Evolutionary conservation across 192 early-diverging fungal species (phyloP).

Genomic region (Helicostylum pulchrum): DNA sequence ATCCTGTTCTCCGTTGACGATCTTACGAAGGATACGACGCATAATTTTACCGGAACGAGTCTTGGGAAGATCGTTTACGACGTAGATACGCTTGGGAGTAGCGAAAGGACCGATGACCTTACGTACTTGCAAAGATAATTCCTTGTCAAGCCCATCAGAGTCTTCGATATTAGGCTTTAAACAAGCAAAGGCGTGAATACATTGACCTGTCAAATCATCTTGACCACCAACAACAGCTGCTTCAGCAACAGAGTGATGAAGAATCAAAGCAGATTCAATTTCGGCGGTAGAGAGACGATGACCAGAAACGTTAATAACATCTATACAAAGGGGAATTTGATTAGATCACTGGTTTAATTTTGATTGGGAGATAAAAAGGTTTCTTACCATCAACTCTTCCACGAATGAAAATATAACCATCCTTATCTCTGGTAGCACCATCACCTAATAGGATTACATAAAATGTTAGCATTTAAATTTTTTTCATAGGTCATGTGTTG

Average conservation of each 20-base stretch:
- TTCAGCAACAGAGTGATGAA: conserved; percentile 82
- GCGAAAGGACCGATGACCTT: conserved; percentile 94
- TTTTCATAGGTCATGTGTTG: no score
- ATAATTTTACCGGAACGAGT: conserved; percentile 97
- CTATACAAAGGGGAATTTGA: conserved; percentile 3
- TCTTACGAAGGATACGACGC: conserved; percentile 92
- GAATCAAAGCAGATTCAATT: conserved; percentile 89
- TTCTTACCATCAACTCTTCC: conserved; percentile 72
- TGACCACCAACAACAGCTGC: conserved; percentile 87
- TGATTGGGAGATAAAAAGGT: background rate
- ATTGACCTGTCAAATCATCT: conserved; percentile 90
- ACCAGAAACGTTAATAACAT: conserved; percentile 96
- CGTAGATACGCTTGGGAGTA: conserved; percentile 81
- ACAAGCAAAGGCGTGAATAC: conserved; percentile 82
- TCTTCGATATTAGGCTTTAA: conserved; percentile 66
- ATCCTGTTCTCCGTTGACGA: conserved; percentile 79
- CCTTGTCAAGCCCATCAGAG: conserved; percentile 48
- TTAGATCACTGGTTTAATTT: background rate
- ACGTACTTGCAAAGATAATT: conserved; percentile 76
- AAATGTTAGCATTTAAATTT: no score
- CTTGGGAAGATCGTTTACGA: conserved; percentile 91
- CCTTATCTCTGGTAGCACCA: conserved; percentile 85
- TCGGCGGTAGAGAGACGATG: conserved; percentile 94
- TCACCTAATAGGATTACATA: conserved; percentile 53
- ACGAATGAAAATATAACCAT: conserved; percentile 95